These are phyloP conservation scores for Alternaria sp. DNA, from an alignment of 2,329 filamentous ascomycete species.

Conservation along the genomic window DNA sequence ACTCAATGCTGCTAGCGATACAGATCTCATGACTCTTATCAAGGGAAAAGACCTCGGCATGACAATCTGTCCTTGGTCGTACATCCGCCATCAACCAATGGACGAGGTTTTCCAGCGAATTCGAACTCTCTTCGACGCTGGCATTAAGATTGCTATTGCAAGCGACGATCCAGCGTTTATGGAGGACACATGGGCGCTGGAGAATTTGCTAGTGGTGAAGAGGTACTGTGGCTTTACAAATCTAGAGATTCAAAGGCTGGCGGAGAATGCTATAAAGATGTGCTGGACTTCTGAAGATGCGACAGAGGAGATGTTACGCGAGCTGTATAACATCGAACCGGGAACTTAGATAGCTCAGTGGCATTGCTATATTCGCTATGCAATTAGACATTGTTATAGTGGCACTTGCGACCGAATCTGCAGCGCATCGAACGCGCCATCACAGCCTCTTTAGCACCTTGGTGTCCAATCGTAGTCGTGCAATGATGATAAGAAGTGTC, in stretches of 20 bases:
- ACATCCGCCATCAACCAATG: constrained; percentile 50
- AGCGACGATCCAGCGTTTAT: constrained; percentile 60
- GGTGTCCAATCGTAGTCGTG: background rate
- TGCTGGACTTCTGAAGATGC: constrained; percentile 55
- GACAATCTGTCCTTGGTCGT: constrained; percentile 55
- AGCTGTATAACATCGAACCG: background rate
- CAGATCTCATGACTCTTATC: constrained; percentile 46
- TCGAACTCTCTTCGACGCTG: constrained; percentile 54
- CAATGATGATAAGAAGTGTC: background rate
- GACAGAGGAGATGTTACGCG: constrained; percentile 3
- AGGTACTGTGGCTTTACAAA: constrained; percentile 53
- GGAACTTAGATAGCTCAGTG: background rate
- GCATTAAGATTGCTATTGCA: constrained; percentile 25
- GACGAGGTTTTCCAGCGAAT: constrained; percentile 47
- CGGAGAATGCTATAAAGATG: constrained; percentile 56
- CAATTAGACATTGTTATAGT: background rate
- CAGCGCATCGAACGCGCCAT: too few species aligned
- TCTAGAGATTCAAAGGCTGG: constrained; percentile 54
- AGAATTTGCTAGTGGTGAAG: constrained; percentile 57
- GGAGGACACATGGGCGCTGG: constrained; percentile 60
- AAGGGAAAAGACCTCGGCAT: constrained; percentile 47
- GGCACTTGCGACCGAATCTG: too few species aligned
- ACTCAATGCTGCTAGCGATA: constrained; percentile 49
- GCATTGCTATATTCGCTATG: background rate
- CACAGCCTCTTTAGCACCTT: background rate